These are phyloP conservation scores for Cercospora berteroae DNA, from an alignment of 2,329 filamentous ascomycete genomes.

Conservation along the genomic window DNA sequence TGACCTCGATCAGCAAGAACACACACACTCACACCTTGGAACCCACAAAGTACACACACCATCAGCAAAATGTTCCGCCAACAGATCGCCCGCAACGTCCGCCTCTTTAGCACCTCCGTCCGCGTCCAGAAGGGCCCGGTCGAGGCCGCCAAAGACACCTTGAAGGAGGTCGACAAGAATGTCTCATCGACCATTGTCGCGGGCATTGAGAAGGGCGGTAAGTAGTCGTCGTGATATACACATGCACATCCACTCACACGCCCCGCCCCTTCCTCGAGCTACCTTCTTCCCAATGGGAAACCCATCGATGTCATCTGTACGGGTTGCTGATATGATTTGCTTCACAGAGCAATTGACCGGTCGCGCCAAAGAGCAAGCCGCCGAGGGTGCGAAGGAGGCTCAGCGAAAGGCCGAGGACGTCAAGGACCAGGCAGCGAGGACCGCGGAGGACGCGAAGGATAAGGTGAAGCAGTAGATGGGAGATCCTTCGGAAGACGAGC, in stretches of 20 bases:
- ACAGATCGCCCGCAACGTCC: constrained; percentile 45
- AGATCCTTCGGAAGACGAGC: neutral
- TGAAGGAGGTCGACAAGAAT: constrained; percentile 57
- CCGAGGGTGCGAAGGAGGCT: constrained; percentile 37
- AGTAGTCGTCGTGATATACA: constrained; percentile 32
- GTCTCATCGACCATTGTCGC: constrained; percentile 58
- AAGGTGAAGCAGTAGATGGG: constrained; percentile 16
- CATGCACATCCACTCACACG: neutral
- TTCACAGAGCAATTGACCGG: constrained; percentile 52
- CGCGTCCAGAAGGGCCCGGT: constrained; percentile 48
- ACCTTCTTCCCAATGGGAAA: neutral
- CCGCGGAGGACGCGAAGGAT: constrained; percentile 37
- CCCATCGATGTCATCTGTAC: neutral
- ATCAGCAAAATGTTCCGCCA: constrained; percentile 48
- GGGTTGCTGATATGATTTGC: neutral
- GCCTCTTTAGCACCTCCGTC: constrained; percentile 56
- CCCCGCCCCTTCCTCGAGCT: neutral
- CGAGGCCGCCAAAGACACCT: constrained; percentile 57
- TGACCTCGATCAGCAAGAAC: neutral
- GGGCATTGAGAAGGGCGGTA: constrained; percentile 63
- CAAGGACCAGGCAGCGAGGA: constrained; percentile 44
- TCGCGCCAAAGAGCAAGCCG: constrained; percentile 43
- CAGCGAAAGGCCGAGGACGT: constrained; percentile 44
- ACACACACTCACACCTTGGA: neutral
- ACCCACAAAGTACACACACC: neutral